Conservation (phyloP, 495 filamentous ascomycete genomes). For the Viridothelium virens region DNA sequence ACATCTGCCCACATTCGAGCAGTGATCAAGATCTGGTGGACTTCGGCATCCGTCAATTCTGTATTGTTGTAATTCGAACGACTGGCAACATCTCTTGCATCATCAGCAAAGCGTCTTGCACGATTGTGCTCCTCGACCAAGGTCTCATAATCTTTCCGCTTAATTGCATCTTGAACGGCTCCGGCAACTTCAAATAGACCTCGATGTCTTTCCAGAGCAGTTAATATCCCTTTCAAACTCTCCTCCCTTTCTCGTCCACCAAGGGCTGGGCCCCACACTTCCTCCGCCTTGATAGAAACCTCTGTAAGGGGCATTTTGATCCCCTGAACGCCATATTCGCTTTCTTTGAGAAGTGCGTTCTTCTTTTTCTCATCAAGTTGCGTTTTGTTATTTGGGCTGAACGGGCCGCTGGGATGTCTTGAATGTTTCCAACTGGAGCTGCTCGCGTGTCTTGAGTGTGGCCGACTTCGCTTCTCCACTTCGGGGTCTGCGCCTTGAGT, state of each 20-base stretch:
- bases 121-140: constrained; percentile 78
- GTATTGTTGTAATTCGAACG: constrained; percentile 41
- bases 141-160: constrained; percentile 77
- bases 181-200: constrained; percentile 72
- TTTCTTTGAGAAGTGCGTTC: constrained; percentile 86
- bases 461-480: constrained; percentile 32
- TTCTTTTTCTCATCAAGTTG: constrained; percentile 55
- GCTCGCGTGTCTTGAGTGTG: constrained; percentile 54
- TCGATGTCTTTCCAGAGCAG: constrained; percentile 65
- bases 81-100: constrained; percentile 56
- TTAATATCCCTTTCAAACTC: constrained; percentile 64
- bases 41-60: constrained; percentile 61
- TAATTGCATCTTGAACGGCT: constrained; percentile 74
- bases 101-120: constrained; percentile 65
- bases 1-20: constrained; percentile 95
- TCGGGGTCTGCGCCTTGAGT: constrained; percentile 66
- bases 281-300: constrained; percentile 85
- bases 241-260: constrained; percentile 89
- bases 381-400: constrained; percentile 34
- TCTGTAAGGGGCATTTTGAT: constrained; percentile 83
- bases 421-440: constrained; percentile 54
- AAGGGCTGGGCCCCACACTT: constrained; percentile 91
- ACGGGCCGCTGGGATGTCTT: constrained; percentile 43
- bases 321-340: constrained; percentile 85
- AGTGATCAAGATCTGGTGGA: constrained; percentile 76